Percentiles rank a stretch among this genome's conserved stretches.
These are phyloP conservation scores for Dorcoceras hygrometricum DNA, from an alignment of 257 asterid species.

Conservation along the genomic window DNA sequence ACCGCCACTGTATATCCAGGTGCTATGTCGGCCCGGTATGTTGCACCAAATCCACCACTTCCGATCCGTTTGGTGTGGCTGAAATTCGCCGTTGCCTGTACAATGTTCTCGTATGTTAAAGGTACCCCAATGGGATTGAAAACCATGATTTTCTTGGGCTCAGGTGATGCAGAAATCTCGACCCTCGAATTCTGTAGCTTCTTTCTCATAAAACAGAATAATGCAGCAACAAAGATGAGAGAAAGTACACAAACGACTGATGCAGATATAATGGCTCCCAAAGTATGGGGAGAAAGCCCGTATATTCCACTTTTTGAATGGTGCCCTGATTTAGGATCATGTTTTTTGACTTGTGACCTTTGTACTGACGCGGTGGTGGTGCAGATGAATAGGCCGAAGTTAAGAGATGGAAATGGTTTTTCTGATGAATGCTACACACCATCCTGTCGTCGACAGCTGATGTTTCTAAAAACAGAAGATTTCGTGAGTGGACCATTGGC, in stretches of 20 bases:
- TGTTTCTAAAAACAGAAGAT: constrained; percentile 14
- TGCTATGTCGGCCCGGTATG: constrained; percentile 37
- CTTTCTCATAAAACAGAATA: constrained; percentile 22
- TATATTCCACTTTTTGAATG: not conserved
- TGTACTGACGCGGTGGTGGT: not conserved
- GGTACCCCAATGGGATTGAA: constrained; percentile 32
- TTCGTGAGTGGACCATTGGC: constrained; percentile 12
- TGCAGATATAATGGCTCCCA: constrained; percentile 20
- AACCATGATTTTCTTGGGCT: constrained; percentile 19
- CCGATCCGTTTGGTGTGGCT: constrained; percentile 40
- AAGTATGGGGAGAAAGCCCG: not conserved
- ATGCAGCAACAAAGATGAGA: constrained; percentile 17
- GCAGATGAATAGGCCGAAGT: not conserved
- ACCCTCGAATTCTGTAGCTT: not conserved
- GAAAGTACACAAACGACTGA: constrained; percentile 7
- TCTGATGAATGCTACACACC: not conserved
- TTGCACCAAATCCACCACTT: constrained; percentile 44
- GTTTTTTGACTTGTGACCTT: not conserved
- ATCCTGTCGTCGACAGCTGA: not conserved
- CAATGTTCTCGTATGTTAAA: constrained; percentile 34
- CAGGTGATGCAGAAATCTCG: constrained; percentile 21
- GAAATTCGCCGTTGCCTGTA: constrained; percentile 43
- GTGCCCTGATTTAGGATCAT: not conserved
- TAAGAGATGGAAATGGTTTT: constrained; percentile 2
- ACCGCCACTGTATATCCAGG: constrained; percentile 34